A percentile compares a stretch with the other conserved stretches of the same genome.
phyloP scores from a whole-genome alignment of 164 flowering plant species.

The Kalanchoe fedtschenkoi region DNA sequence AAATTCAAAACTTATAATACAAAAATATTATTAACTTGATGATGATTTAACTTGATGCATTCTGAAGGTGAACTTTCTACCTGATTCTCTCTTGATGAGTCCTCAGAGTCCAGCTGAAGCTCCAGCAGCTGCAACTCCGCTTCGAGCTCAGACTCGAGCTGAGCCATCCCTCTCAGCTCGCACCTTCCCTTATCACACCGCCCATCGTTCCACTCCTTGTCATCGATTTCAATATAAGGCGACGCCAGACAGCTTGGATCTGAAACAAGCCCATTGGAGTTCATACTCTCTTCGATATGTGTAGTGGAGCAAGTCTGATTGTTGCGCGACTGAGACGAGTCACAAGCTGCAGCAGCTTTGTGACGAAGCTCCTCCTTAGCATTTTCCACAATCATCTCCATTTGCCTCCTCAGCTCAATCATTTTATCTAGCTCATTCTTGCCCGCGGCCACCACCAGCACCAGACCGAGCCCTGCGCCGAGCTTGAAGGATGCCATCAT shows the following conservation, averaged over 20 bases:
- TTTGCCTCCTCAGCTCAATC: constrained; percentile 5
- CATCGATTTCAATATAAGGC: not conserved
- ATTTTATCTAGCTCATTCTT: constrained; percentile 8
- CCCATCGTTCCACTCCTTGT: not conserved
- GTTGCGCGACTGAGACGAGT: not conserved
- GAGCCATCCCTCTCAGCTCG: not conserved
- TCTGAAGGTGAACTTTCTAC: not conserved
- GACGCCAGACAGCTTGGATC: not conserved
- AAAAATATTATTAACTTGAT: no score
- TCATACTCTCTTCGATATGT: not conserved
- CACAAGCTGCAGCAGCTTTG: not conserved
- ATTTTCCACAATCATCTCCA: constrained; percentile 4
- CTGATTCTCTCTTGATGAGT: not conserved
- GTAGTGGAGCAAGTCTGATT: not conserved
- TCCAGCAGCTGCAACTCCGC: constrained; percentile 6
- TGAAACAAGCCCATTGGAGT: not conserved
- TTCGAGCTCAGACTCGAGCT: constrained; percentile 9
- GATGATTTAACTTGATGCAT: no score
- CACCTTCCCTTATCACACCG: not conserved
- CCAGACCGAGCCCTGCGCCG: constrained; percentile 3
- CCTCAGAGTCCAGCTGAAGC: not conserved
- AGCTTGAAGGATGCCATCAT: not conserved
- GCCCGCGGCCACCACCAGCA: not conserved
- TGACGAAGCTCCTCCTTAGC: not conserved
- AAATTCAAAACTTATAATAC: no score